phyloP scores from a whole-genome alignment of 1,284 basidiomycete species.

The Pascua guehoae region DNA sequence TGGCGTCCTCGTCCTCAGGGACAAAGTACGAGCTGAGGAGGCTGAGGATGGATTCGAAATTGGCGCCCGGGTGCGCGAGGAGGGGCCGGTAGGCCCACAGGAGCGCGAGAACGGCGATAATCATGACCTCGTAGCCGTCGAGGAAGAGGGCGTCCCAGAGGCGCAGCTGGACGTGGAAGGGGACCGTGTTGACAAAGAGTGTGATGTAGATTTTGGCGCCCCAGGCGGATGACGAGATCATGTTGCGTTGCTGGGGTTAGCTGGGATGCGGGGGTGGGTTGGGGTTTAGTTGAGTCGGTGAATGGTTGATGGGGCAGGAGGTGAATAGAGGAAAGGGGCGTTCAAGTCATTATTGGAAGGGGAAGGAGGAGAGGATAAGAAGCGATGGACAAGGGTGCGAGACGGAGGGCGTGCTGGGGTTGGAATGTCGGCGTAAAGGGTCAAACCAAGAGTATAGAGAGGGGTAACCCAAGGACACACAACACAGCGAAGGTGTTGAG shows the following conservation, averaged over 20 bases:
- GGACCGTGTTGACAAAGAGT: conserved; percentile 89
- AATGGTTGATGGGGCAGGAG: neutral
- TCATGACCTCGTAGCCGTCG: conserved; percentile 84
- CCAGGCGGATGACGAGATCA: conserved; percentile 87
- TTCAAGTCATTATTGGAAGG: neutral
- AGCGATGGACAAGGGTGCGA: neutral
- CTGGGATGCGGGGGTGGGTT: no score
- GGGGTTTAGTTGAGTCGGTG: neutral
- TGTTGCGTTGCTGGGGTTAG: conserved; percentile 62
- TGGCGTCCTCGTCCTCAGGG: conserved; percentile 75
- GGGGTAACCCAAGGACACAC: no score
- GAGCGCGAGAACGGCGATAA: conserved; percentile 78
- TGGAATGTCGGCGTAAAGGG: no score
- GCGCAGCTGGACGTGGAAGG: conserved; percentile 89
- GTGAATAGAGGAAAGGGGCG: neutral
- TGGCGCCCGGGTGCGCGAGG: conserved; percentile 53
- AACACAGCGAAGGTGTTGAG: no score
- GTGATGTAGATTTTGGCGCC: conserved; percentile 99
- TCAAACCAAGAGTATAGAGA: no score
- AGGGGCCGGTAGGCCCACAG: conserved; percentile 68
- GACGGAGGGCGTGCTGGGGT: neutral
- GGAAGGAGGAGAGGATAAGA: neutral
- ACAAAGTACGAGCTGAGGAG: conserved; percentile 87
- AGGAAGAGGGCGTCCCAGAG: conserved; percentile 91
- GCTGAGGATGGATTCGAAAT: conserved; percentile 85